Evolutionary conservation across 2,329 filamentous ascomycete species (phyloP).

Genomic region (Aspergillus sp.): DNA sequence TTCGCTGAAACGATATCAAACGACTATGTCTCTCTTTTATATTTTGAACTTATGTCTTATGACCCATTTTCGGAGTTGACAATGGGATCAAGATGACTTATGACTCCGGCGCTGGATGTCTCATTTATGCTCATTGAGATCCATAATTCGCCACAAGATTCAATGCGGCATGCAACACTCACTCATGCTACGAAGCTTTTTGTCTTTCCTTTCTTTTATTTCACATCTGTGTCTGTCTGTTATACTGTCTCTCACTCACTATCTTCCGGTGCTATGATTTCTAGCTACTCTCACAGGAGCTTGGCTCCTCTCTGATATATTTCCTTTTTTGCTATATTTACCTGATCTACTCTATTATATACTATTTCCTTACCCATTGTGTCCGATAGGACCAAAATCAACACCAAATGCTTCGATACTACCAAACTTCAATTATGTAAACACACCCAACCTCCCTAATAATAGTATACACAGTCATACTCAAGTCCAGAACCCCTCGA

Average conservation of each 20-base stretch:
- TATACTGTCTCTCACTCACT: background rate
- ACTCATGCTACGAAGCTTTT: background rate
- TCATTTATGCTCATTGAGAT: background rate
- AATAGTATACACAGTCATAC: background rate
- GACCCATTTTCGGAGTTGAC: constrained; percentile 5
- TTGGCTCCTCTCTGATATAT: background rate
- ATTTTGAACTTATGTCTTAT: constrained; percentile 10
- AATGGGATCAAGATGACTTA: constrained; percentile 8
- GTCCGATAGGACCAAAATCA: background rate
- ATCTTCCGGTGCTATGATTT: background rate
- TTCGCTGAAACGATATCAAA: constrained; percentile 3
- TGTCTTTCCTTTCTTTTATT: background rate
- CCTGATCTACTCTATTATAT: background rate
- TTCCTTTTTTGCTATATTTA: background rate
- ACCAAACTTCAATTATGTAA: background rate
- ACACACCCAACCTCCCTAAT: background rate
- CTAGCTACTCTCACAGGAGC: background rate
- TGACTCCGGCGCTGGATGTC: constrained; percentile 10
- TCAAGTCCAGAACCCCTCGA: background rate
- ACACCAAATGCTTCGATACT: background rate
- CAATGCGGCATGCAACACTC: constrained; percentile 7
- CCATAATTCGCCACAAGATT: constrained; percentile 12
- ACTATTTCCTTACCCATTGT: background rate
- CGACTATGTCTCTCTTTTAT: constrained; percentile 2
- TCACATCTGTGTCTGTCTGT: background rate